Conservation (phyloP, 2,329 filamentous ascomycete genomes). For the Fusarium citri region DNA sequence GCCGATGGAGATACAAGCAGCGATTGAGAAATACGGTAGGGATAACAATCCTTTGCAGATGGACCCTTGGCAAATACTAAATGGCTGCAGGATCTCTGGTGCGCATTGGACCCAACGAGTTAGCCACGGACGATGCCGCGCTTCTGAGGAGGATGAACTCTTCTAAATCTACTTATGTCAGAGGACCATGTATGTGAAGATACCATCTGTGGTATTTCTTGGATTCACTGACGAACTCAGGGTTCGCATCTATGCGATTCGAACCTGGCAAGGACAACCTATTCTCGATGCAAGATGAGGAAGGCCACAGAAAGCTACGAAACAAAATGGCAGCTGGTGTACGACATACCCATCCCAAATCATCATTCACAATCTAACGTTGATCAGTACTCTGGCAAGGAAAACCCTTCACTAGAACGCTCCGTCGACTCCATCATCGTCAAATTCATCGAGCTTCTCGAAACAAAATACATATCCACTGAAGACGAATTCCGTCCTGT, state of each 20-base stretch:
- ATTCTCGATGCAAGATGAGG: constrained; percentile 63
- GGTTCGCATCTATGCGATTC: constrained; percentile 57
- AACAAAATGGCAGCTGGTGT: constrained; percentile 65
- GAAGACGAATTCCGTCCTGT: constrained; percentile 48
- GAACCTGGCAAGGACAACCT: constrained; percentile 64
- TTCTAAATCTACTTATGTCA: constrained; percentile 61
- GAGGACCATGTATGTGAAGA: constrained; percentile 56
- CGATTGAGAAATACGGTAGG: constrained; percentile 22
- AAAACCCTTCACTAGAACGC: constrained; percentile 62
- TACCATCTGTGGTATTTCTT: rapidly evolving
- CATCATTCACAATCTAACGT: not conserved
- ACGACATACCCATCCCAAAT: constrained; percentile 17
- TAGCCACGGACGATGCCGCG: constrained; percentile 6
- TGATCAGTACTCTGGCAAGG: constrained; percentile 64
- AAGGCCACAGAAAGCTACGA: constrained; percentile 57
- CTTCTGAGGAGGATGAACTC: constrained; percentile 55
- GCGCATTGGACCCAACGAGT: constrained; percentile 19
- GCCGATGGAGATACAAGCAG: constrained; percentile 40
- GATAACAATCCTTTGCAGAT: rapidly evolving
- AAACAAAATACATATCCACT: constrained; percentile 56
- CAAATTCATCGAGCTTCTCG: constrained; percentile 59
- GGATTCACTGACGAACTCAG: not conserved
- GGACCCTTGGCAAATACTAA: rapidly evolving
- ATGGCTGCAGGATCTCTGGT: not conserved
- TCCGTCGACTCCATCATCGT: constrained; percentile 61